These are phyloP conservation scores for Stereocaulon alpinum DNA, from an alignment of 495 filamentous ascomycete species.

Conservation along the genomic window DNA sequence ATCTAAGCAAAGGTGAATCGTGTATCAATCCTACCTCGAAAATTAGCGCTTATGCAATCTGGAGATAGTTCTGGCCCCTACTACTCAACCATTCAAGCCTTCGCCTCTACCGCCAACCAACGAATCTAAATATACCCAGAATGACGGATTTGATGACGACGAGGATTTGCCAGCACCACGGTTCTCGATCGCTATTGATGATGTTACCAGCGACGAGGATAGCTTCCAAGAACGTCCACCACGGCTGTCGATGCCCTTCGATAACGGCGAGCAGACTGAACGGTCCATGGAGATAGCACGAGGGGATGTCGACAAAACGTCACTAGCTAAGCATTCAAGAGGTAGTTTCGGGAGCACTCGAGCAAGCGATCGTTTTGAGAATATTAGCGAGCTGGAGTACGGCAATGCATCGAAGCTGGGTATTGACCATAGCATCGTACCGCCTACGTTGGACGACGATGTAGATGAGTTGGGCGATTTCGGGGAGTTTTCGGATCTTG, in stretches of 20 bases:
- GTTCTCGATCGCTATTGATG: constrained; percentile 59
- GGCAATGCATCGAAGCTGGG: constrained; percentile 10
- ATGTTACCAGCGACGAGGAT: constrained; percentile 40
- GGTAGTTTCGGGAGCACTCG: constrained; percentile 46
- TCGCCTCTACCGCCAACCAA: constrained; percentile 39
- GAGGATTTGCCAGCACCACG: constrained; percentile 52
- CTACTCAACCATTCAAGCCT: constrained; percentile 45
- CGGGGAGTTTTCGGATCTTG: constrained; percentile 27
- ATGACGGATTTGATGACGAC: constrained; percentile 55
- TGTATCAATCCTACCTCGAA: neutral
- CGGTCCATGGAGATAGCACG: constrained; percentile 60
- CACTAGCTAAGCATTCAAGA: constrained; percentile 37
- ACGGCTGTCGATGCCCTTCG: constrained; percentile 48
- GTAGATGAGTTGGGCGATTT: constrained; percentile 31
- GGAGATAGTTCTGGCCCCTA: constrained; percentile 44
- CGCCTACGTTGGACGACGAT: constrained; percentile 24
- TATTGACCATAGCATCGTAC: constrained; percentile 9
- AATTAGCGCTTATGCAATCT: neutral
- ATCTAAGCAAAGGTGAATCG: constrained; percentile 47
- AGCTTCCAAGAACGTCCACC: constrained; percentile 49
- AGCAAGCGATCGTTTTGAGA: constrained; percentile 55
- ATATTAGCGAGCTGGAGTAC: constrained; percentile 32
- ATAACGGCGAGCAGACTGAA: constrained; percentile 59
- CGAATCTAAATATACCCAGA: constrained; percentile 28
- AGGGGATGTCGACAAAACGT: constrained; percentile 38